Evolutionary conservation across 352 stramenopile species (phyloP).

Genomic region (Phytophthora melonis): DNA sequence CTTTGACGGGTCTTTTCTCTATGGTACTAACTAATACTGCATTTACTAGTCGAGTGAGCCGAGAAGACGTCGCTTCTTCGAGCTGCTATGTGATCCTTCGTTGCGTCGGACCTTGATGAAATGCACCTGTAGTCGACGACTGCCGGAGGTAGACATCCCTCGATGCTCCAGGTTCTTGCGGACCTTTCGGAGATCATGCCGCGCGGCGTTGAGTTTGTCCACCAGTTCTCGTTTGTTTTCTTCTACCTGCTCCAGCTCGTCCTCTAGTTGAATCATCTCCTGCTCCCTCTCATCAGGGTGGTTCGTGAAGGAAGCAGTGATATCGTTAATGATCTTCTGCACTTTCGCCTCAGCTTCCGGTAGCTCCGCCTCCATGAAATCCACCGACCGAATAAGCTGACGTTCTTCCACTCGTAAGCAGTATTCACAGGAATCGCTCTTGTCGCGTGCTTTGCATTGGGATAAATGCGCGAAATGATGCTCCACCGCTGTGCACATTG

Average conservation of each 20-base stretch:
- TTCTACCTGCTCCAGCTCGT: constrained; percentile 69
- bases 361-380: constrained; percentile 62
- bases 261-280: constrained; percentile 58
- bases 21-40: constrained; percentile 10
- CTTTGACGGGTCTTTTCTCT: constrained; percentile 12
- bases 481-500: constrained; percentile 64
- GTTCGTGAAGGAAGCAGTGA: constrained; percentile 53
- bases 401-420: constrained; percentile 65
- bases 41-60: constrained; percentile 19
- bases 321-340: constrained; percentile 61
- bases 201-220: constrained; percentile 46
- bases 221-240: constrained; percentile 58
- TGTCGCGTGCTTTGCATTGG: constrained; percentile 47
- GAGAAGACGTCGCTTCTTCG: constrained; percentile 39
- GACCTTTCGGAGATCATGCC: constrained; percentile 45
- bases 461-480: constrained; percentile 70
- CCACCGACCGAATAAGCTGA: constrained; percentile 51
- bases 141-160: constrained; percentile 25
- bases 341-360: constrained; percentile 62
- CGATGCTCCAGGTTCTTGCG: constrained; percentile 48
- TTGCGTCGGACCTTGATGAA: constrained; percentile 46
- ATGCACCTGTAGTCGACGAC: constrained; percentile 48
- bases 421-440: constrained; percentile 58
- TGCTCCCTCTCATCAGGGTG: constrained; percentile 49
- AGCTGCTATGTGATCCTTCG: constrained; percentile 19